A percentile compares a stretch with the other conserved stretches of the same genome.
These are phyloP conservation scores for Cochliopodium minus DNA, from an alignment of 208 protist species.

Conservation along the genomic window DNA sequence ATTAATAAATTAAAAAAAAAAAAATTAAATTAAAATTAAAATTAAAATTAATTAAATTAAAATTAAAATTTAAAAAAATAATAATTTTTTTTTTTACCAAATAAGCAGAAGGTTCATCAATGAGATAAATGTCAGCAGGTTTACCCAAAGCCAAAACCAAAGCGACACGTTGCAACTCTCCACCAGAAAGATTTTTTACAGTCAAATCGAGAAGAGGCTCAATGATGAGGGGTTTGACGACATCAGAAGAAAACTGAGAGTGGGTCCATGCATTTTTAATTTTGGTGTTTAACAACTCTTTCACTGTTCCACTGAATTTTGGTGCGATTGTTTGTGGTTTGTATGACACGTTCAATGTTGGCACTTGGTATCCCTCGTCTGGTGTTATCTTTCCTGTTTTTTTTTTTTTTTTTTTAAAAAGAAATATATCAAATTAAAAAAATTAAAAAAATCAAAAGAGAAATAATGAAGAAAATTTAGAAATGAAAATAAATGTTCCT, in stretches of 20 bases:
- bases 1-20: no score
- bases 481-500: neutral
- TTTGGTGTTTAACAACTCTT: slow-evolving; percentile 80
- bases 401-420: slow-evolving; percentile 27
- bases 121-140: slow-evolving; percentile 97
- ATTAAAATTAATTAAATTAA: no score
- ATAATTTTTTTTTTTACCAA: no score
- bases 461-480: neutral
- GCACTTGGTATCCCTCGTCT: slow-evolving; percentile 60
- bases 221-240: slow-evolving; percentile 92
- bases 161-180: slow-evolving; percentile 98
- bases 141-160: slow-evolving; percentile 89
- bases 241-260: slow-evolving; percentile 93
- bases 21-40: no score
- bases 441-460: neutral
- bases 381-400: slow-evolving; percentile 38
- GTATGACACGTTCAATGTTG: slow-evolving; percentile 90
- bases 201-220: slow-evolving; percentile 91
- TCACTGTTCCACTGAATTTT: slow-evolving; percentile 87
- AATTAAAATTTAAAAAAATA: no score
- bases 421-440: no score
- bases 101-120: slow-evolving; percentile 99
- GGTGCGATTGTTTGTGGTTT: slow-evolving; percentile 99
- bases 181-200: slow-evolving; percentile 93
- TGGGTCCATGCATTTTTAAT: slow-evolving; percentile 83